Conservation (phyloP, 495 filamentous ascomycete species). For the Annulohypoxylon maeteangense region DNA sequence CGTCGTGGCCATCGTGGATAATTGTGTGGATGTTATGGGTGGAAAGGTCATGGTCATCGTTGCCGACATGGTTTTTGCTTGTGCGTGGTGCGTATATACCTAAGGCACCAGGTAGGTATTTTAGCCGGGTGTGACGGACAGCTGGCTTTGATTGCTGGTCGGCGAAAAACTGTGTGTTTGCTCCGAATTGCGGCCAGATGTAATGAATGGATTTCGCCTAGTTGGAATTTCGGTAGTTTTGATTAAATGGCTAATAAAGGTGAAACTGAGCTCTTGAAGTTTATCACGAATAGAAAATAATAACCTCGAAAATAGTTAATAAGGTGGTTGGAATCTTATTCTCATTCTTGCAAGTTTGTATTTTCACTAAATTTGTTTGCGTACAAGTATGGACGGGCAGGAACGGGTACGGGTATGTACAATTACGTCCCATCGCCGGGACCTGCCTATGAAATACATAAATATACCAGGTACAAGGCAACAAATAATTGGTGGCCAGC, state of each 20-base stretch:
- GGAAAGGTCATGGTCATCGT: conserved; percentile 44
- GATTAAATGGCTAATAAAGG: conserved; percentile 1
- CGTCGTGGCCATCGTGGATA: conserved; percentile 21
- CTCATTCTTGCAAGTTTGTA: conserved; percentile 3
- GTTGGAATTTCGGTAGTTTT: conserved; percentile 1
- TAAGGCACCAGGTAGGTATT: background rate
- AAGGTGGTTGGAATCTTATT: conserved; percentile 22
- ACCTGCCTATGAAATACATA: conserved; percentile 9
- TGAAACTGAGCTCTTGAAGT: background rate
- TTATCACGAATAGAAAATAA: background rate
- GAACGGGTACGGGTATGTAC: no score
- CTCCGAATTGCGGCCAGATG: background rate
- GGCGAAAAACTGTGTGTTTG: conserved; percentile 7
- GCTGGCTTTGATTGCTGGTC: conserved; percentile 2
- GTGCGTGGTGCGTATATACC: conserved; percentile 19
- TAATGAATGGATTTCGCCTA: background rate
- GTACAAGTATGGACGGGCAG: background rate
- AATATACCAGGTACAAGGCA: background rate
- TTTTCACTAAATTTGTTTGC: conserved; percentile 6
- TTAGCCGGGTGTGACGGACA: conserved; percentile 1
- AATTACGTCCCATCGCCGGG: conserved; percentile 15
- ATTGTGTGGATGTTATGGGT: conserved; percentile 18
- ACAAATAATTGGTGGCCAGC: conserved; percentile 17
- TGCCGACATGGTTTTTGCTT: conserved; percentile 31
- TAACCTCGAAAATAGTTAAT: conserved; percentile 16